These are phyloP conservation scores for Saxispiralis lemnorum DNA, from an alignment of 495 filamentous ascomycete species.

Conservation along the genomic window DNA sequence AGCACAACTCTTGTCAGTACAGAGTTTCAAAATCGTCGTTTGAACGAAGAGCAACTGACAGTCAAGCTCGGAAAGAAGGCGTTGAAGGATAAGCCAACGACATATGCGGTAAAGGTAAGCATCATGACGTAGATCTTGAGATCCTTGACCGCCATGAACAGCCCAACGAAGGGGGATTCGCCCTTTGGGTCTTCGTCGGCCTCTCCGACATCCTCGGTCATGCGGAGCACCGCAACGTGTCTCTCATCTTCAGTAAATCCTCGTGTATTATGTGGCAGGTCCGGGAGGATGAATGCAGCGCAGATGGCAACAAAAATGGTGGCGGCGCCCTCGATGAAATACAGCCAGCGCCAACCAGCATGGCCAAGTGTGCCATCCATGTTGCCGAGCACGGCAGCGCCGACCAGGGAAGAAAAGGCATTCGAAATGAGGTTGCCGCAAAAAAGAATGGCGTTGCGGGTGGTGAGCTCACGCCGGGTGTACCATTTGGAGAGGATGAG, in stretches of 20 bases:
- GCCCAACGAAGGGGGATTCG: constrained; percentile 30
- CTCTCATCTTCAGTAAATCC: constrained; percentile 60
- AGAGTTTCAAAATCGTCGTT: constrained; percentile 52
- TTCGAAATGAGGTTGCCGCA: constrained; percentile 23
- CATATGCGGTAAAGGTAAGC: constrained; percentile 38
- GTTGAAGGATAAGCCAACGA: background rate
- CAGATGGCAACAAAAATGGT: constrained; percentile 35
- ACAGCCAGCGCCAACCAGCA: constrained; percentile 39
- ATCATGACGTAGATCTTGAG: constrained; percentile 54
- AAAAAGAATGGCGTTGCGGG: constrained; percentile 35
- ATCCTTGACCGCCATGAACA: constrained; percentile 53
- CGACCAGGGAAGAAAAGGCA: constrained; percentile 23
- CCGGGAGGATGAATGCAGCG: constrained; percentile 48
- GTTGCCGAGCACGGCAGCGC: constrained; percentile 20
- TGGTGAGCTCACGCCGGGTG: constrained; percentile 37
- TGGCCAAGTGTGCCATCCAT: constrained; percentile 13
- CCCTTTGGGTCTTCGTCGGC: constrained; percentile 55
- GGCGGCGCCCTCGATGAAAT: constrained; percentile 57
- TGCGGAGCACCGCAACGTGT: constrained; percentile 46
- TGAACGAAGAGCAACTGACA: constrained; percentile 36
- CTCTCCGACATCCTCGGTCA: constrained; percentile 28
- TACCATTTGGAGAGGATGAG: constrained; percentile 44
- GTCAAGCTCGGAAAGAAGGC: constrained; percentile 34
- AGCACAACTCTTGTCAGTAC: constrained; percentile 54
- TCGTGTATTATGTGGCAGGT: constrained; percentile 56